Evolutionary conservation across 805 yeast genomes (phyloP).

Genomic region (Blastobotrys americana): DNA sequence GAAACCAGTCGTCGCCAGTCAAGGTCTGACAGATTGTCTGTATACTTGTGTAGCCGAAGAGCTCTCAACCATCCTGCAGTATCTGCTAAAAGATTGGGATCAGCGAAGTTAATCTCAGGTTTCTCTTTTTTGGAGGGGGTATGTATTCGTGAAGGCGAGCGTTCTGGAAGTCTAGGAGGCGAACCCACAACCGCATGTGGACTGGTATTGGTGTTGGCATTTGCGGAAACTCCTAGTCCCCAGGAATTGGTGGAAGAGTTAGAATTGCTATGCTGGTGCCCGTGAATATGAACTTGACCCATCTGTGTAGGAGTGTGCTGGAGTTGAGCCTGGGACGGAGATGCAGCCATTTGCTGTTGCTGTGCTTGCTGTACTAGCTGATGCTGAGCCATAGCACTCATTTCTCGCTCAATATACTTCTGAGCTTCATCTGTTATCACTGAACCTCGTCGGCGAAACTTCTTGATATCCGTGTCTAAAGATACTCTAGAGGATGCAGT

Average conservation of each 20-base stretch:
- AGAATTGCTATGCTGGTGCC: neutral
- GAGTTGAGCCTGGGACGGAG: neutral
- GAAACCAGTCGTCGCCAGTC: constrained; percentile 75
- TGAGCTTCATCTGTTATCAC: constrained; percentile 14
- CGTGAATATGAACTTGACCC: no score
- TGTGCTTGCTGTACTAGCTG: no score
- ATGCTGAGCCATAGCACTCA: constrained; percentile 11
- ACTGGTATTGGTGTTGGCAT: neutral
- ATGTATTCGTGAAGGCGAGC: constrained; percentile 29
- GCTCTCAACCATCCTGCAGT: constrained; percentile 91
- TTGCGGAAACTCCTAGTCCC: neutral
- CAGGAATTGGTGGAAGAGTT: constrained; percentile 1
- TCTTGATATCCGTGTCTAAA: constrained; percentile 33
- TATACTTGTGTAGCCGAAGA: constrained; percentile 86
- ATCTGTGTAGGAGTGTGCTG: neutral
- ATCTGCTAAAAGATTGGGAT: constrained; percentile 46
- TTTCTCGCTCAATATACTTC: constrained; percentile 13
- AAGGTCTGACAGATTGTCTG: constrained; percentile 67
- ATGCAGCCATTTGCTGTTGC: neutral
- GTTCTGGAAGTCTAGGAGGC: neutral
- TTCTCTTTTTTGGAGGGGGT: constrained; percentile 36
- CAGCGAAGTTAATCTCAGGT: constrained; percentile 20
- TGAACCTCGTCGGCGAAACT: constrained; percentile 20
- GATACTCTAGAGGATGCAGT: constrained; percentile 44
- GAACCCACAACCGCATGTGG: no score